Percentiles rank a stretch among this genome's conserved stretches.
Evolutionary conservation across 257 asterid species (phyloP).

Genomic region (Datura wrightii): DNA sequence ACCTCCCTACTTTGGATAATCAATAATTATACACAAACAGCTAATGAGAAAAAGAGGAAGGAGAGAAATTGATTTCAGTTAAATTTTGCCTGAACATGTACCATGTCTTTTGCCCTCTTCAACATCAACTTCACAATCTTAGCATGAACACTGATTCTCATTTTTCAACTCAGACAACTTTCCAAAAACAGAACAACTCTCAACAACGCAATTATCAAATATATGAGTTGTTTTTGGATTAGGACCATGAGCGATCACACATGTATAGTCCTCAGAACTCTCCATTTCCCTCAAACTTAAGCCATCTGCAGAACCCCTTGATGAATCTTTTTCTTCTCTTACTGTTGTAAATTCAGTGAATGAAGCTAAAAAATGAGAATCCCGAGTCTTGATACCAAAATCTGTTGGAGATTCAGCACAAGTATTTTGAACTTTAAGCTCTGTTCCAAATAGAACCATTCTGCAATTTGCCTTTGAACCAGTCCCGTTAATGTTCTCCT

Average conservation of each 20-base stretch:
- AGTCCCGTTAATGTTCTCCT: slow-evolving; percentile 22
- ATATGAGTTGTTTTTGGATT: slow-evolving; percentile 86
- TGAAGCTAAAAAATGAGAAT: slow-evolving; percentile 34
- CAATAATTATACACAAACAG: neutral
- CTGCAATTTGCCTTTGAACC: slow-evolving; percentile 20
- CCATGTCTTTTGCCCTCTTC: slow-evolving; percentile 61
- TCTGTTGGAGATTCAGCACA: slow-evolving; percentile 59
- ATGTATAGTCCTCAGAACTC: slow-evolving; percentile 90
- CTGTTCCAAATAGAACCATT: slow-evolving; percentile 61
- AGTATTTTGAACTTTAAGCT: slow-evolving; percentile 61
- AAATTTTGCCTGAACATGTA: slow-evolving; percentile 72
- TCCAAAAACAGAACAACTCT: slow-evolving; percentile 49
- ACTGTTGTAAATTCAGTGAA: slow-evolving; percentile 35
- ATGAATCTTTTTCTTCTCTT: slow-evolving; percentile 43
- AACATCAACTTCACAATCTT: slow-evolving; percentile 60
- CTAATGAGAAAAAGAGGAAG: neutral
- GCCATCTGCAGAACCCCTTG: slow-evolving; percentile 40
- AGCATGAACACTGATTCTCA: slow-evolving; percentile 49
- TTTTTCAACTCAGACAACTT: slow-evolving; percentile 33
- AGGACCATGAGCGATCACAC: slow-evolving; percentile 91
- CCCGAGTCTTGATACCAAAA: slow-evolving; percentile 85
- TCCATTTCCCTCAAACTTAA: slow-evolving; percentile 87
- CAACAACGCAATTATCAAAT: slow-evolving; percentile 76
- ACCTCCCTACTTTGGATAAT: neutral
- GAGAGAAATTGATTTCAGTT: neutral